Percentiles rank a stretch among this genome's conserved stretches.
phyloP scores from a whole-genome alignment of 2,329 filamentous ascomycete species.

The Cytospora leucostoma region DNA sequence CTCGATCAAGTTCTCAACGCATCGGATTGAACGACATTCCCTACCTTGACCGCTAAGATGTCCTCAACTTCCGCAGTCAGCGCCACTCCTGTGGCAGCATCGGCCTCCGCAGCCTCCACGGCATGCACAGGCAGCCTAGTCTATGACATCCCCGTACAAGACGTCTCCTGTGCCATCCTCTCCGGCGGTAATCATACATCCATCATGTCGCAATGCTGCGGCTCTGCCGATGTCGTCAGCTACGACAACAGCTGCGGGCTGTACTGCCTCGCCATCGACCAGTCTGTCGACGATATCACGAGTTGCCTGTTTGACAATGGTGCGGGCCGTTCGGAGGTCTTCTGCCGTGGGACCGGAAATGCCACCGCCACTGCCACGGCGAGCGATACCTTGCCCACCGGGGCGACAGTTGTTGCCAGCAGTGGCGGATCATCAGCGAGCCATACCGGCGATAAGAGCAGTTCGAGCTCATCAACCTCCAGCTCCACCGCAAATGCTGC shows the following conservation, averaged over 20 bases:
- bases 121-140: conserved; percentile 31
- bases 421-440: conserved; percentile 8
- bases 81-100: conserved; percentile 1
- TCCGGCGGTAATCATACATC: conserved; percentile 43
- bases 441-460: not conserved
- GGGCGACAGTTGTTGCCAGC: conserved; percentile 32
- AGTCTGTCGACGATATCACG: conserved; percentile 39
- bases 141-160: conserved; percentile 46
- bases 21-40: not conserved
- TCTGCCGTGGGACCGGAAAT: conserved; percentile 40
- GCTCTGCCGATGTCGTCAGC: conserved; percentile 39
- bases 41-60: not conserved
- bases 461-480: conserved; percentile 7
- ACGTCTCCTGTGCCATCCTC: conserved; percentile 48
- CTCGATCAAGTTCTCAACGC: not conserved
- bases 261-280: conserved; percentile 47
- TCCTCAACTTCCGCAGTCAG: conserved; percentile 10
- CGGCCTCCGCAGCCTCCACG: conserved; percentile 8
- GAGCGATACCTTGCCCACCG: conserved; percentile 30
- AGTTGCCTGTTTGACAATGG: conserved; percentile 41
- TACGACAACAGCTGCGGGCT: conserved; percentile 41
- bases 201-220: conserved; percentile 35
- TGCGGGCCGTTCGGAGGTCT: conserved; percentile 38
- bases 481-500: conserved; percentile 13
- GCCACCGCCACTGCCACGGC: conserved; percentile 40